These are phyloP conservation scores for Eragrostis curvula DNA, from an alignment of 176 grass and related monocot species.

Conservation along the genomic window DNA sequence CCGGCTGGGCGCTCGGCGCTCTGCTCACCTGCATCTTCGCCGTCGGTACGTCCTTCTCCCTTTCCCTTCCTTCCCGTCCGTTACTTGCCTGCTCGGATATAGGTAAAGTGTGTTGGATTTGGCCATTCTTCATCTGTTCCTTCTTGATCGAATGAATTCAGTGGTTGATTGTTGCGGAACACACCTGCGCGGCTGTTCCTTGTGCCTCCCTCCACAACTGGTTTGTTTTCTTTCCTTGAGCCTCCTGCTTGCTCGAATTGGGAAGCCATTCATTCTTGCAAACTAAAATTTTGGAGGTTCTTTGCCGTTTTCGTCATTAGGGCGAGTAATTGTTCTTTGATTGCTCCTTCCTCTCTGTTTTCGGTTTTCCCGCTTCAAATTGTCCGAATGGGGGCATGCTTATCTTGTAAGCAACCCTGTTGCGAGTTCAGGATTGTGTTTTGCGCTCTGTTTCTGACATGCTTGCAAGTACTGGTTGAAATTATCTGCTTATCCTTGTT, in stretches of 20 bases:
- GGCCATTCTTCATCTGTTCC: background rate
- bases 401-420: too few species aligned
- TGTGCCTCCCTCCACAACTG: too few species aligned
- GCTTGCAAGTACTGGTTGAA: background rate
- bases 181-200: background rate
- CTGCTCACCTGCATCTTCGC: slow-evolving; percentile 78
- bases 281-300: background rate
- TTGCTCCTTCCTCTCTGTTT: background rate
- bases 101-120: background rate
- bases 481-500: background rate
- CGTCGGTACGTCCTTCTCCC: slow-evolving; percentile 46
- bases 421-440: background rate
- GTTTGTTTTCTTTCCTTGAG: background rate
- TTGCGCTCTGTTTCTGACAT: background rate
- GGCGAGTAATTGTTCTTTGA: background rate
- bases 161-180: slow-evolving; percentile 12
- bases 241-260: slow-evolving; percentile 17
- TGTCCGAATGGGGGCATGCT: background rate
- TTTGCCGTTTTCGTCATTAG: slow-evolving; percentile 17
- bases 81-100: background rate
- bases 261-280: slow-evolving; percentile 13
- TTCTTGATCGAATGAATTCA: background rate
- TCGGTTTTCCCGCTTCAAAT: too few species aligned
- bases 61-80: background rate
- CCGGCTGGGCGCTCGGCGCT: slow-evolving; percentile 52